phyloP scores from a whole-genome alignment of 163 green algal species.

The Trebouxiophyceae sp. region DNA sequence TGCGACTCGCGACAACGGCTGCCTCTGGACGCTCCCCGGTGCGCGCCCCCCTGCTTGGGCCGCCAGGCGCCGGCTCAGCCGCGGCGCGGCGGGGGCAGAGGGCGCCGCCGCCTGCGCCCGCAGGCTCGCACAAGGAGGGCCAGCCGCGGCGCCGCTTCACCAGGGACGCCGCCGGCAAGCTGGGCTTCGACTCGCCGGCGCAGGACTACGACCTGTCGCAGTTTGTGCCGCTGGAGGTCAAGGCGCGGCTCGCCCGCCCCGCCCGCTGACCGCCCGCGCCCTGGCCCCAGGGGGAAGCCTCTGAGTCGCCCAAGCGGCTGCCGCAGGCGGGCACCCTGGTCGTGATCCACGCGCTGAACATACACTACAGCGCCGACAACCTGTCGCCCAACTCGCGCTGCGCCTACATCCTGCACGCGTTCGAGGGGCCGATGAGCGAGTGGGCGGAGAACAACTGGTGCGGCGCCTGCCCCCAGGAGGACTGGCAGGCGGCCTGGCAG shows the following conservation, averaged over 20 bases:
- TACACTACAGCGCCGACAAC: constrained; percentile 79
- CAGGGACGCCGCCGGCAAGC: constrained; percentile 13
- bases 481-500: background rate
- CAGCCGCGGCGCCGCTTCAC: constrained; percentile 9
- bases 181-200: constrained; percentile 40
- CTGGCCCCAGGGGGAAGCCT: constrained; percentile 4
- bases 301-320: constrained; percentile 36
- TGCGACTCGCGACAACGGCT: constrained; percentile 73
- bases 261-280: background rate
- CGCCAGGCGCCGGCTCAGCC: no score
- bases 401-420: constrained; percentile 78
- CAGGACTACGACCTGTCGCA: constrained; percentile 47
- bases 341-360: constrained; percentile 82
- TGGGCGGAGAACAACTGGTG: constrained; percentile 75
- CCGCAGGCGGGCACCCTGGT: constrained; percentile 78
- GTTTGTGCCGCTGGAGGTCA: constrained; percentile 70
- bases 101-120: no score
- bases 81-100: no score
- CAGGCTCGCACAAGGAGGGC: constrained; percentile 34
- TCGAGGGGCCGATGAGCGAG: constrained; percentile 49
- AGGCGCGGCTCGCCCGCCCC: background rate
- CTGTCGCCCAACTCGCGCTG: constrained; percentile 61
- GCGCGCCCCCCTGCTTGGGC: no score
- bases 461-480: background rate
- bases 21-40: constrained; percentile 40